These are phyloP conservation scores for Globisporangium radiosum DNA, from an alignment of 352 stramenopile genomes.

Conservation along the genomic window DNA sequence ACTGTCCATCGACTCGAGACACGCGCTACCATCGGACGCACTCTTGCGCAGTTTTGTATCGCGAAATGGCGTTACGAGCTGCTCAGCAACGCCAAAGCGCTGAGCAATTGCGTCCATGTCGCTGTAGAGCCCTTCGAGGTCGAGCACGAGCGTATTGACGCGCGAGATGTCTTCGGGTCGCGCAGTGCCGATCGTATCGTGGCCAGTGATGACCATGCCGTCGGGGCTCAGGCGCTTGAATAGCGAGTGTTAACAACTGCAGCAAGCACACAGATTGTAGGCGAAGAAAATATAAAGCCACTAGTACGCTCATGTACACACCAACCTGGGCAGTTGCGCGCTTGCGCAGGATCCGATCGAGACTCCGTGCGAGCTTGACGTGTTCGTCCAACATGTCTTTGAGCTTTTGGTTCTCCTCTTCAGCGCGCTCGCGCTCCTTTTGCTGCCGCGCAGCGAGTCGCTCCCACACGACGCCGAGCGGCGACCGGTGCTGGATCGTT, in stretches of 20 bases:
- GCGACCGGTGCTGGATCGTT: constrained; percentile 9
- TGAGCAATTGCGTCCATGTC: constrained; percentile 6
- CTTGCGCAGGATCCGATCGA: constrained; percentile 13
- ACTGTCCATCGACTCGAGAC: constrained; percentile 11
- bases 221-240: constrained; percentile 7
- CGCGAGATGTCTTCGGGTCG: constrained; percentile 5
- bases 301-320: too few relatives aligned
- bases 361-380: constrained; percentile 13
- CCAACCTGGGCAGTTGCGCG: constrained; percentile 6
- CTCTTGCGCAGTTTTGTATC: constrained; percentile 8
- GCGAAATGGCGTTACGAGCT: constrained; percentile 6
- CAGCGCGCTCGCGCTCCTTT: constrained; percentile 10
- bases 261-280: neutral
- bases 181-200: neutral
- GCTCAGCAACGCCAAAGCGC: constrained; percentile 7
- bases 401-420: constrained; percentile 12
- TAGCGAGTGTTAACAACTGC: neutral
- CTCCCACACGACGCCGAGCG: constrained; percentile 10
- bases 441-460: constrained; percentile 9
- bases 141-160: constrained; percentile 11
- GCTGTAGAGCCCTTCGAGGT: constrained; percentile 11
- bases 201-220: constrained; percentile 10
- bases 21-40: neutral
- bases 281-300: too few relatives aligned
- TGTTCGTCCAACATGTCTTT: constrained; percentile 14